phyloP scores from a whole-genome alignment of 73 alveolate species.

The Symbiodinium pilosum region DNA sequence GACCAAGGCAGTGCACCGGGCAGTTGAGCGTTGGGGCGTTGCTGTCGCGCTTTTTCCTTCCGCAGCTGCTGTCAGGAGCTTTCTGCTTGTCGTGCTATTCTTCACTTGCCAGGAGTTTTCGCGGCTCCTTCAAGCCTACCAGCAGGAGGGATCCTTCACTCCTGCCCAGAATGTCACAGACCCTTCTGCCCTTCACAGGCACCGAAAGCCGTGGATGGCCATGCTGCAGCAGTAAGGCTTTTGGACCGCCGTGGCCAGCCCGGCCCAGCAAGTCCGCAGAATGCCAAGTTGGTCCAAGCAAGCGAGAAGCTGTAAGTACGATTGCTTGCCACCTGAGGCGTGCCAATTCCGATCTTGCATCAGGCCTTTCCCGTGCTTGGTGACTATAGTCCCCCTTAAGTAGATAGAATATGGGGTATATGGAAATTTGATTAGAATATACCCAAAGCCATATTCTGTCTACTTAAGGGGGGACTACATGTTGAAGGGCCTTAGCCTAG shows the following conservation, averaged over 20 bases:
- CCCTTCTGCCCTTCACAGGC: background rate
- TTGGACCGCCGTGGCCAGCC: conserved; percentile 23
- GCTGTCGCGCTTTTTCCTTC: background rate
- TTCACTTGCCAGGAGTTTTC: conserved; percentile 35
- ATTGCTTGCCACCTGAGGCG: too few species aligned
- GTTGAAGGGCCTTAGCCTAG: too few species aligned
- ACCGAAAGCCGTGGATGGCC: conserved; percentile 75
- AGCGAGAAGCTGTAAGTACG: too few species aligned
- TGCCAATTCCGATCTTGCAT: too few species aligned
- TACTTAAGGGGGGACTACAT: too few species aligned
- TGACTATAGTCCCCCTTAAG: too few species aligned
- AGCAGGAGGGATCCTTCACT: background rate
- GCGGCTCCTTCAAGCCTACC: conserved; percentile 71
- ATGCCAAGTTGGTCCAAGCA: background rate
- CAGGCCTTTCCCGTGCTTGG: too few species aligned
- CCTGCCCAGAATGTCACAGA: background rate
- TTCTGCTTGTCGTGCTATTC: background rate
- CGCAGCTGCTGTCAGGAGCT: background rate
- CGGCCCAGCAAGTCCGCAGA: background rate
- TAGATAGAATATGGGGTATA: too few species aligned
- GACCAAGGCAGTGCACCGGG: conserved; percentile 65
- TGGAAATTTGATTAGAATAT: too few species aligned
- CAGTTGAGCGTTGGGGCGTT: conserved; percentile 24
- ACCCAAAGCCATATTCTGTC: too few species aligned
- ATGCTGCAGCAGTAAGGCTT: conserved; percentile 58